Base-by-base conservation (phyloP, 2,329 filamentous ascomycete genomes). In the Fusarium sp. region DNA sequence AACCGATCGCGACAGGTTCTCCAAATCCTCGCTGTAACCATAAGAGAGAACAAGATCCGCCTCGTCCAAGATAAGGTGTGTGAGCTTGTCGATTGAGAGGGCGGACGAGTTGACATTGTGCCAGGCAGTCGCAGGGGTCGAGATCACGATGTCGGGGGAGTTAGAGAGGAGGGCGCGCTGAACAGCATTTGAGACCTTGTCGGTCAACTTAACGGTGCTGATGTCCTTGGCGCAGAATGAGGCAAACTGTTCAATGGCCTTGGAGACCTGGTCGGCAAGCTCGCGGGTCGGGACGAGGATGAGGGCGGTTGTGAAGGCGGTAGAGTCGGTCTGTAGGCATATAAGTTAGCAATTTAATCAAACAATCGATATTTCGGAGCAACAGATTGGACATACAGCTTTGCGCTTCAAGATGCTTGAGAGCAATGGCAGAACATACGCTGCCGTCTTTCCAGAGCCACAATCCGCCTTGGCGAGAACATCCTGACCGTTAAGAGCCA, bases 391-490 rank as follows among this genome's bases (percentile, higher is more conserved):
- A 69, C 81, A 18, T 79, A 91, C 89, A 73, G 87, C 81, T 81
- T 97, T 97, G 71, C 89, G 88, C 77, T 91, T 92, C 58, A 99
- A 82, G 66, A 97, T 92, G 36, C 88, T 88, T 72, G 97, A 92
- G 17, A 99, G 82, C n/a, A 97, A 87, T 2, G 96, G 96, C 42
- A 99, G 86, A 8, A 97, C 84, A 78, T 98, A 98, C 50, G 96
- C 95, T n/a, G 94, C 94, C 13, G 96, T 99, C 85, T 99, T 99
- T 72, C 96, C 96, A 6, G 95, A 97, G 14, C 96, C 96, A 7
- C 96, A 98, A 80, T 95, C 97, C 38, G 95, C 94, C 76, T 95
- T 94, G 56, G 94, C 95, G 39, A 98, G 85, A 48, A 99, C 90
- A 84, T 98, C 94, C 76, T 93, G 91, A 14, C 96, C 95, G 69